phyloP scores from a whole-genome alignment of 176 grass and related monocot species.

The Sorghum bicolor region Sorghum_bicolor_NCBIv3 NC_012870.2:74101501-74102000 shows the following conservation, averaged over 20 bases:
- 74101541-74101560: background rate
- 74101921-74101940: too few species aligned
- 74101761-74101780: background rate
- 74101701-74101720: background rate
- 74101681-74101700: background rate
- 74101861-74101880: too few species aligned
- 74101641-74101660: constrained; percentile 35
- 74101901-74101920: too few species aligned
- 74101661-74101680: background rate
- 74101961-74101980: too few species aligned
- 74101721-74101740: background rate
- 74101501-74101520: background rate
- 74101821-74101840: constrained; percentile 29
- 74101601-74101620: constrained; percentile 8
- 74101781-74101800: background rate
- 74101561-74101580: background rate
- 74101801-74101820: background rate
- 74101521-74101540: background rate
- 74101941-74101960: too few species aligned
- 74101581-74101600: constrained; percentile 14
- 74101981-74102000: too few species aligned
- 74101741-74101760: background rate
- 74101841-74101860: too few species aligned
- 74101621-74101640: constrained; percentile 20
- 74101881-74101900: too few species aligned